Conservation (phyloP, 164 flowering plant species). For the Vitis rotundifolia region DNA sequence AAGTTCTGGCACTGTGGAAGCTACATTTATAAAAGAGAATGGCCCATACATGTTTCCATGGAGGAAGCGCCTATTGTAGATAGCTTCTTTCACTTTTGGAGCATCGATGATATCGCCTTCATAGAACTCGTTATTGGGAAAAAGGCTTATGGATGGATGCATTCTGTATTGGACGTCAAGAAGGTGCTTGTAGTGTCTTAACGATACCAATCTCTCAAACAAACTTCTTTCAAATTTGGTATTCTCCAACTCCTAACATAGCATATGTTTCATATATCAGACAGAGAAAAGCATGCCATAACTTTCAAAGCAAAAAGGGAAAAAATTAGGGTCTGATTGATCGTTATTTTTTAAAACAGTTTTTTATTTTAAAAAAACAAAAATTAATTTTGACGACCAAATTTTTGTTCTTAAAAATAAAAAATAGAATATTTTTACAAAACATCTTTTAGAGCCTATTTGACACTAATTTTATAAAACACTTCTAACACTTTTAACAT, state of each 20-base stretch:
- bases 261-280: not conserved
- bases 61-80: too few relatives aligned
- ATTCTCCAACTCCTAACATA: slow-evolving; percentile 10
- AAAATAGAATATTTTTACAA: too few relatives aligned
- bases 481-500: too few relatives aligned
- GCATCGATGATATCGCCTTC: slow-evolving; percentile 20
- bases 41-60: slow-evolving; percentile 23
- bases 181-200: slow-evolving; percentile 29
- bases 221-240: slow-evolving; percentile 60
- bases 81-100: slow-evolving; percentile 1
- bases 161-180: slow-evolving; percentile 39
- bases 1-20: not conserved
- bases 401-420: too few relatives aligned
- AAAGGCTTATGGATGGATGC: slow-evolving; percentile 42
- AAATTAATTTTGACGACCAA: too few relatives aligned
- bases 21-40: slow-evolving; percentile 31
- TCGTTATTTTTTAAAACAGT: too few relatives aligned
- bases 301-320: too few relatives aligned
- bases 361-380: too few relatives aligned
- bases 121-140: slow-evolving; percentile 31
- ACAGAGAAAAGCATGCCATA: too few relatives aligned
- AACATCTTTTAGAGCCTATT: too few relatives aligned
- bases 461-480: too few relatives aligned
- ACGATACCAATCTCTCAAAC: slow-evolving; percentile 38
- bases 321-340: too few relatives aligned